Evolutionary conservation across 352 stramenopile species (phyloP).

Genomic region (Phytophthora megakarya): DNA sequence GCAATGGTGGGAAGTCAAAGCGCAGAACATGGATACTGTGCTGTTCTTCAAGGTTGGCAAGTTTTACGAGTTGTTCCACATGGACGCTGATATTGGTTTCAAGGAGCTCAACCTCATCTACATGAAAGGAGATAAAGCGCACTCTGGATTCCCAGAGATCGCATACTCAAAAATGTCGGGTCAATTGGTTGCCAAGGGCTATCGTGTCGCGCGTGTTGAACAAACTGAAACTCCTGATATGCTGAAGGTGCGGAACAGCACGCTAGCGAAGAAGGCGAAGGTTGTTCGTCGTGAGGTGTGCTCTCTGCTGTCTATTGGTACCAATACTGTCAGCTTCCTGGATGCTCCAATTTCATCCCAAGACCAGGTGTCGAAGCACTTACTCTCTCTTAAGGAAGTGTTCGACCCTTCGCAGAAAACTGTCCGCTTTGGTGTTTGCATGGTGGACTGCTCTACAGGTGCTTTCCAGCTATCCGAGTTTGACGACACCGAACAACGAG

Average conservation of each 20-base stretch:
- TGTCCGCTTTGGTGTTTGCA: conserved; percentile 92
- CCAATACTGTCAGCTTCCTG: conserved; percentile 95
- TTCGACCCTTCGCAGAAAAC: conserved; percentile 59
- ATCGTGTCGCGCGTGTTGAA: conserved; percentile 98
- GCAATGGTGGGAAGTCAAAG: conserved; percentile 99
- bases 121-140: conserved; percentile 98
- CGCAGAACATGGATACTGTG: conserved; percentile 97
- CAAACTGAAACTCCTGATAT: conserved; percentile 99
- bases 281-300: conserved; percentile 96
- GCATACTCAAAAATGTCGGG: conserved; percentile 97
- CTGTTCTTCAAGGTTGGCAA: conserved; percentile 99
- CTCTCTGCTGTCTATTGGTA: conserved; percentile 94
- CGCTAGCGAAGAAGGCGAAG: conserved; percentile 75
- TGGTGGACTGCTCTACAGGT: conserved; percentile 94
- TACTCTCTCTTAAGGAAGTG: conserved; percentile 77
- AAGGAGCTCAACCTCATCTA: conserved; percentile 96
- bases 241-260: conserved; percentile 94
- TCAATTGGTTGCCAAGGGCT: conserved; percentile 95
- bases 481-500: conserved; percentile 95
- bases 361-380: conserved; percentile 51
- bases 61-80: conserved; percentile 97
- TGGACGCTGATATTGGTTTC: conserved; percentile 98
- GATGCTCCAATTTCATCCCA: conserved; percentile 80
- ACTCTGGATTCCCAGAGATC: conserved; percentile 98
- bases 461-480: conserved; percentile 97